phyloP scores from a whole-genome alignment of 106 monocot genomes.

The Dactylorhiza incarnata region DNA sequence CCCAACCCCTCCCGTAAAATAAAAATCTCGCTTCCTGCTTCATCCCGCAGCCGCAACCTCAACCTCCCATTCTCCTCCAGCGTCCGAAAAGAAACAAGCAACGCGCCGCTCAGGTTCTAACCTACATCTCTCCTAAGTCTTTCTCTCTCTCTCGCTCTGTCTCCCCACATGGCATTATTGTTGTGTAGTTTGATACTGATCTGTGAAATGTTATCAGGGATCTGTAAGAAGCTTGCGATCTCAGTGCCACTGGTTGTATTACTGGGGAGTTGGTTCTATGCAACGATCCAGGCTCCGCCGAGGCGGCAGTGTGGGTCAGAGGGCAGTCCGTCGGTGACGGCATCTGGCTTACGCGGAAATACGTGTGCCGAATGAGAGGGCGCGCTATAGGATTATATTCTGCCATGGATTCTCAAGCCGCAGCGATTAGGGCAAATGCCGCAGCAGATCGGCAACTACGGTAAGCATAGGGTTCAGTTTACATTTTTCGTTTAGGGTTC shows the following conservation, averaged over 20 bases:
- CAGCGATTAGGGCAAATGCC: too few relatives aligned
- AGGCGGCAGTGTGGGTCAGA: conserved; percentile 32
- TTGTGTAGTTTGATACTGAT: neutral
- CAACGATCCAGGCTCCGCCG: conserved; percentile 22
- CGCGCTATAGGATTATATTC: conserved; percentile 45
- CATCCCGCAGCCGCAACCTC: too few relatives aligned
- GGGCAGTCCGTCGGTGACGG: conserved; percentile 50
- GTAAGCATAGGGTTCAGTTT: too few relatives aligned
- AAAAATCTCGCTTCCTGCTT: too few relatives aligned
- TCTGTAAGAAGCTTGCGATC: neutral
- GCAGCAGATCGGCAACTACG: too few relatives aligned
- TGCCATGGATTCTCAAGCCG: conserved; percentile 50
- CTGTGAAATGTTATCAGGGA: neutral
- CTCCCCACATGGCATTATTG: neutral
- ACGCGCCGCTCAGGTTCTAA: neutral
- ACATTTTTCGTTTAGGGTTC: too few relatives aligned
- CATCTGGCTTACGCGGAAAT: conserved; percentile 47
- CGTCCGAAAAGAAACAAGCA: neutral
- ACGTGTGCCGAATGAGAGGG: conserved; percentile 38
- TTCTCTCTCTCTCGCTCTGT: neutral
- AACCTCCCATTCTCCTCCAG: too few relatives aligned
- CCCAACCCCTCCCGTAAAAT: too few relatives aligned
- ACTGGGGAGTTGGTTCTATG: conserved; percentile 34
- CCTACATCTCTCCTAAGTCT: neutral
- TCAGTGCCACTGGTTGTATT: conserved; percentile 12